Percentiles rank a stretch among this genome's conserved stretches.
Evolutionary conservation across 805 yeast species (phyloP).

Genomic region (Nakazawaea populi): DNA sequence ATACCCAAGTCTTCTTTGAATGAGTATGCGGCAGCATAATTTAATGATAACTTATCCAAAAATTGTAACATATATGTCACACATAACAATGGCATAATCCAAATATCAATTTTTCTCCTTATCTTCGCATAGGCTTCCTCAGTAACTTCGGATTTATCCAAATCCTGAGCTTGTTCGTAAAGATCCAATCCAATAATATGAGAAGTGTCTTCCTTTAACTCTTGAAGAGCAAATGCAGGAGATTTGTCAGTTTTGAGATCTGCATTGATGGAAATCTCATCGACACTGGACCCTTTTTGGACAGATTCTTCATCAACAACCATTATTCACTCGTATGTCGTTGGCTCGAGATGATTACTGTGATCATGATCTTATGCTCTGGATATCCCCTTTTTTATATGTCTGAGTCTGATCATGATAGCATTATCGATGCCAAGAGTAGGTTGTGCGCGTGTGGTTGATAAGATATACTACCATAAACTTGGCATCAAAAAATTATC

Average conservation of each 20-base stretch:
- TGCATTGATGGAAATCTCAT: not conserved
- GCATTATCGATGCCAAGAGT: not conserved
- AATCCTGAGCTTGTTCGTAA: slow-evolving; percentile 34
- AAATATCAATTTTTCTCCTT: slow-evolving; percentile 44
- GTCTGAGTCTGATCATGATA: not conserved
- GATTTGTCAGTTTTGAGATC: not conserved
- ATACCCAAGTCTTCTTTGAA: slow-evolving; percentile 37
- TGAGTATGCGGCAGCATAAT: slow-evolving; percentile 51
- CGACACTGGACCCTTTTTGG: not conserved
- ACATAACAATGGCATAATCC: slow-evolving; percentile 45
- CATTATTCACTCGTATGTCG: not conserved
- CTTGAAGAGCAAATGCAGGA: slow-evolving; percentile 1
- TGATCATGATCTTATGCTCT: no score
- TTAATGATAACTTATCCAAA: slow-evolving; percentile 53
- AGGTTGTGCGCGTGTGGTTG: not conserved
- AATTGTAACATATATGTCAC: slow-evolving; percentile 44
- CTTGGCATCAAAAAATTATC: no score
- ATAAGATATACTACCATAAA: not conserved
- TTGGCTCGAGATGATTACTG: no score
- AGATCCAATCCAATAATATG: slow-evolving; percentile 22
- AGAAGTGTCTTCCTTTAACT: slow-evolving; percentile 4
- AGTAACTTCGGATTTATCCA: slow-evolving; percentile 35
- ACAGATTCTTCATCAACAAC: not conserved
- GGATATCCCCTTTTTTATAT: no score
- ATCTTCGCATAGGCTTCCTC: slow-evolving; percentile 36